These are phyloP conservation scores for Eucalyptus curtisii DNA, from an alignment of 345 rosid genomes.

Conservation along the genomic window DNA sequence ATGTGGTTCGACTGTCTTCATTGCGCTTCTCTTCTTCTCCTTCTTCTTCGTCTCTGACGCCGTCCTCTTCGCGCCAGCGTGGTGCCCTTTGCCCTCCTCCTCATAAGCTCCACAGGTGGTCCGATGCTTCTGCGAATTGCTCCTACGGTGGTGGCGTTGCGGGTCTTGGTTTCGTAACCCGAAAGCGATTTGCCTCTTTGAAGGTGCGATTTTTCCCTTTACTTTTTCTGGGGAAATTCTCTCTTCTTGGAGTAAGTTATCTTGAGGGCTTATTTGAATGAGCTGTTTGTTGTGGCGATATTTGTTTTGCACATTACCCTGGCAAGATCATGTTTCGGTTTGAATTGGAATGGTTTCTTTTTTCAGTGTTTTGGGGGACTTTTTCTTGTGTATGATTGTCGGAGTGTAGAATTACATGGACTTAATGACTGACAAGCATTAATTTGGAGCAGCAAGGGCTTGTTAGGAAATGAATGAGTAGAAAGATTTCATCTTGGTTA, in stretches of 20 bases:
- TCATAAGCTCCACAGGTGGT: slow-evolving; percentile 18
- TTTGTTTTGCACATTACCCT: background rate
- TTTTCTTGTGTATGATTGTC: background rate
- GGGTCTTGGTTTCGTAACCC: slow-evolving; percentile 5
- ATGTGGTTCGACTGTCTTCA: slow-evolving; percentile 27
- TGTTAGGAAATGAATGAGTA: background rate
- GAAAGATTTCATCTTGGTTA: background rate
- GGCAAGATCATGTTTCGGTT: background rate
- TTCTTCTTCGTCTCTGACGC: slow-evolving; percentile 15
- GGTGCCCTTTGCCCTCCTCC: slow-evolving; percentile 2
- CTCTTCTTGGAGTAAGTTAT: background rate
- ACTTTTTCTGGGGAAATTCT: background rate
- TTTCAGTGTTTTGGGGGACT: background rate
- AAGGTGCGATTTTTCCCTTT: slow-evolving; percentile 25
- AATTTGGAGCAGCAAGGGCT: background rate
- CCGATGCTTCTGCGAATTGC: slow-evolving; percentile 14
- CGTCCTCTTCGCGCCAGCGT: slow-evolving; percentile 18
- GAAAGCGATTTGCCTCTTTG: slow-evolving; percentile 18
- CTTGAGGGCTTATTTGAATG: background rate
- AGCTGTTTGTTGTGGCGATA: background rate
- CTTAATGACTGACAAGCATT: background rate
- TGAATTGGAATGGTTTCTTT: background rate
- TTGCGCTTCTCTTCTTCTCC: slow-evolving; percentile 24
- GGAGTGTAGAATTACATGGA: background rate
- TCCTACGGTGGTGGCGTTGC: background rate